These are phyloP conservation scores for Epichloe coenophiala DNA, from an alignment of 2,329 filamentous ascomycete species.

Conservation along the genomic window DNA sequence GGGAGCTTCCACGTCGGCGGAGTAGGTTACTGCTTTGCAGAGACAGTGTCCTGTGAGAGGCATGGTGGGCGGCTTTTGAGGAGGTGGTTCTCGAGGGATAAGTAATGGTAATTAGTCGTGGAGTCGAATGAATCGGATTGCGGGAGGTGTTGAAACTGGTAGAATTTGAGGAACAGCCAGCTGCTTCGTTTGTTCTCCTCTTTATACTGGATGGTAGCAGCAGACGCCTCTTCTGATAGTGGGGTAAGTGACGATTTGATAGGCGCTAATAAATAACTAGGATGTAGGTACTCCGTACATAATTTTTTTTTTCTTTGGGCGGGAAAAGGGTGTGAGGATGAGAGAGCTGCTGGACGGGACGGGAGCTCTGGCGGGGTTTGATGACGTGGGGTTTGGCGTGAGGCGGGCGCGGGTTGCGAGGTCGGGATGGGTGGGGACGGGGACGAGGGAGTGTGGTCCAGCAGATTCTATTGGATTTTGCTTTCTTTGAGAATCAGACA, in stretches of 20 bases:
- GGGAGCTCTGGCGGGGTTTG: constrained; percentile 12
- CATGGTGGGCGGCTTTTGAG: constrained; percentile 31
- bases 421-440: not conserved
- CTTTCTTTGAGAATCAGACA: no score
- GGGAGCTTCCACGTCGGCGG: constrained; percentile 36
- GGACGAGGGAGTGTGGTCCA: not conserved
- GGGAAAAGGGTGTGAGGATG: not conserved
- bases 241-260: constrained; percentile 12
- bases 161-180: not conserved
- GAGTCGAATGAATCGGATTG: not conserved
- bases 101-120: not conserved
- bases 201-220: not conserved
- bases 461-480: no score
- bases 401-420: no score
- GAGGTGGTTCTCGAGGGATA: no score
- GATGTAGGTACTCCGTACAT: not conserved
- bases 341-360: not conserved
- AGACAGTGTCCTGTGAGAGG: constrained; percentile 57
- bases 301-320: no score
- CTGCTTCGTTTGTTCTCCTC: constrained; percentile 2
- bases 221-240: constrained; percentile 3
- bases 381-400: constrained; percentile 12
- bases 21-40: constrained; percentile 60
- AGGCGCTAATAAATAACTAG: not conserved
- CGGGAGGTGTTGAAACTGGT: not conserved